Evolutionary conservation across 371 early-diverging fungal genomes (phyloP), one percentile per base, ranked within the genome.

Genomic region (Funneliformis caledonium): DNA sequence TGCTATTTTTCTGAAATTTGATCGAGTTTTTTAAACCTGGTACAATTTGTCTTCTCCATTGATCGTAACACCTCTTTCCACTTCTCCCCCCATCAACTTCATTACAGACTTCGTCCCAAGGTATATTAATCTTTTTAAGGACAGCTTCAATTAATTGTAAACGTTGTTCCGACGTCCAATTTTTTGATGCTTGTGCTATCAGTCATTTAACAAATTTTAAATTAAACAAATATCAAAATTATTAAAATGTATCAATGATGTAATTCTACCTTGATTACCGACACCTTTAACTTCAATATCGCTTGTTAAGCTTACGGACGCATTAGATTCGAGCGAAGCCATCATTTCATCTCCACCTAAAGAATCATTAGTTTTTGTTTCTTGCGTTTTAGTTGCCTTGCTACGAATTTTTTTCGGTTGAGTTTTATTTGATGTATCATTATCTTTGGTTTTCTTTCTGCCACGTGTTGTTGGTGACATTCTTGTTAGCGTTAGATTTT

Each of bases 11-110:
- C 67, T 16, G 67, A 37, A 37, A 67, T 19, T 33, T n/a, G 42
- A 67, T 42, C 4, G 12, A 42, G 7, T 11, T 67, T 19, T 67
- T 67, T 67, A 67, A 67, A 67, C 42, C 67, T 16, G 67, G 42
- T 37, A 67, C 14, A 16, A 67, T 67, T 67, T 19, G 16, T 67
- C 42, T 67, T 16, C 67, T 33, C 67, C 67, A 67, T 67, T 67
- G 67, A 67, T 67, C 67, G 42, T 67, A 67, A 42, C 67, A 67
- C 42, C 16, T 33, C 4, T 33, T 67, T 6, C 7, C 19, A 42
- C 16, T 37, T 42, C 42, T 67, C 19, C 16, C 56, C 4, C 67
- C 67, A 31, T 67, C 42, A 42, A 67, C 67, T 37, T 67, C 67
- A 8, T 67, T 42, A 67, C 42, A 14, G 6, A 67, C 14, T 42